Base-by-base conservation (phyloP, 306 rosid genomes). In the Acacia confusa region DNA sequence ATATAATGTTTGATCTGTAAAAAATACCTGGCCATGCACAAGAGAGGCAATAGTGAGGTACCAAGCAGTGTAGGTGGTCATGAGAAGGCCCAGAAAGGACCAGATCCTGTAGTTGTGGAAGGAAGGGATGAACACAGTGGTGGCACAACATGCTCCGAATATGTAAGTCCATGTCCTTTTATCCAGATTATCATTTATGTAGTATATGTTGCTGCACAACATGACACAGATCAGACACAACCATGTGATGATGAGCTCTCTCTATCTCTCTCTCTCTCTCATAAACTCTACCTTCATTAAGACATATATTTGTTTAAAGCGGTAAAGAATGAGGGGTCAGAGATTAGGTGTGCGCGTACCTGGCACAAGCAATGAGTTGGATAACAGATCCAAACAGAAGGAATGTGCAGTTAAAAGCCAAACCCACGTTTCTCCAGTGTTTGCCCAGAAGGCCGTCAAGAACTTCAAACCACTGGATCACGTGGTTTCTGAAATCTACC, bases 21-120 rank as follows among this genome's bases (percentile, higher is more conserved):
- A 47, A 47, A 17, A 64, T 16, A 95, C 99, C 99, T 93, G 99
- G 34, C 99, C 99, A 45, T 93, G 97, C 75, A 90, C 86, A 72
- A 92, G 86, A 65, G 99, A 89, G 44, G 98, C 99, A 79, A 92
- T 82, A 14, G 98, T 85, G 72, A 95, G 97, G 78, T 95, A 95
- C 99, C 99, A 95, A 60, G 98, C 99, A 50, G 97, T 95, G 96
- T 95, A 95, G 28, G 99, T 95, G 87, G 99, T 95, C 99, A 95
- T 95, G 17, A 95, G 17, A 52, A 95, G 98, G 40, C 99, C 99
- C 82, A 95, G 78, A 82, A 95, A 93, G 22, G 99, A 95, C 99
- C 99, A 95, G 80, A 95, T 91, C 88, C 99, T 87, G 76, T 95
- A 95, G 88, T 95, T 95, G 87, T 89, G 97, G 71, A 95, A 95